A percentile compares a stretch with the other conserved stretches of the same genome.
Conservation (phyloP, 345 rosid genomes). For the Populus euphratica region DNA sequence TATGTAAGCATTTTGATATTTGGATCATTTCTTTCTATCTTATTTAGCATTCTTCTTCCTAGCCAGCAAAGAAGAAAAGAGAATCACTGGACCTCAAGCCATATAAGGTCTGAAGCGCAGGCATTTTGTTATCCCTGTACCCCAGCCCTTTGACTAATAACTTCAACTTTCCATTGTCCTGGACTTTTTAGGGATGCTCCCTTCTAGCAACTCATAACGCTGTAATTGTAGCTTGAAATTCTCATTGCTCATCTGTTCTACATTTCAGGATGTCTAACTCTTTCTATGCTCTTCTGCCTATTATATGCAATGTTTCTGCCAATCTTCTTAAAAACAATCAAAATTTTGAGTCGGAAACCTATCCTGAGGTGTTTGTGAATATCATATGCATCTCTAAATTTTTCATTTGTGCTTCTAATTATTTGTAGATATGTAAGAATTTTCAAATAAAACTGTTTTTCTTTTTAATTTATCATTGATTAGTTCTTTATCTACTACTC, state of each 20-base stretch:
- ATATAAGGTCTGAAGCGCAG: neutral
- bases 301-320: neutral
- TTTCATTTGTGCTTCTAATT: neutral
- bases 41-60: neutral
- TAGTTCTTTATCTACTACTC: neutral
- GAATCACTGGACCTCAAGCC: neutral
- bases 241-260: neutral
- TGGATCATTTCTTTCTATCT: neutral
- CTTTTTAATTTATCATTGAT: neutral
- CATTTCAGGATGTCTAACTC: neutral
- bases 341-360: neutral
- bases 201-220: neutral
- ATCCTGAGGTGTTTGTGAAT: neutral
- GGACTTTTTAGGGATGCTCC: neutral
- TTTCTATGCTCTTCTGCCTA: neutral
- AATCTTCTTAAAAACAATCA: neutral
- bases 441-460: neutral
- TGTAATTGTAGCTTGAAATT: neutral
- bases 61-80: neutral
- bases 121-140: neutral
- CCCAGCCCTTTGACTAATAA: neutral
- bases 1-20: slow-evolving; percentile 50
- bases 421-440: neutral
- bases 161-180: neutral
- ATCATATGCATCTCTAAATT: neutral